Conservation (phyloP, 116 monocot species). For the Zostera marina region DNA sequence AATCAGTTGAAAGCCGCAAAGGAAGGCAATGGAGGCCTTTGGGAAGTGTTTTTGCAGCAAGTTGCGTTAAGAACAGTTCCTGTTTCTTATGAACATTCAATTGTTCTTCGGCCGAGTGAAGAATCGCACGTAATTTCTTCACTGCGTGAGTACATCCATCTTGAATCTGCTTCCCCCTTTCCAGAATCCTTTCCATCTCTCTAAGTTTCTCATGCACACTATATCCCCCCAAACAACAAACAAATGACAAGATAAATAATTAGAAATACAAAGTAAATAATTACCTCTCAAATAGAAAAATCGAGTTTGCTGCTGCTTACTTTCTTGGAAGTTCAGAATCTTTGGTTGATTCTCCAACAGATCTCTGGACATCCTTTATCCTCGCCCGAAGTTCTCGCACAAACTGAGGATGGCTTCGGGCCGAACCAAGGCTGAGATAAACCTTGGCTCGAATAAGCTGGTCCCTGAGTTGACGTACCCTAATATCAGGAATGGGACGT, state of each 20-base stretch:
- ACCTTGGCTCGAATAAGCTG: slow-evolving; percentile 79
- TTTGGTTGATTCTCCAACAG: slow-evolving; percentile 75
- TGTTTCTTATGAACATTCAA: slow-evolving; percentile 68
- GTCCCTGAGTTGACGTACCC: slow-evolving; percentile 65
- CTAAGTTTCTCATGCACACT: slow-evolving; percentile 70
- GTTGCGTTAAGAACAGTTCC: slow-evolving; percentile 68
- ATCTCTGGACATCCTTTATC: slow-evolving; percentile 63
- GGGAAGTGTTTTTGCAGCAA: slow-evolving; percentile 88
- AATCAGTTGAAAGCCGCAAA: slow-evolving; percentile 61
- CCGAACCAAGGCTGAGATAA: slow-evolving; percentile 51
- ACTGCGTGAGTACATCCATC: slow-evolving; percentile 64
- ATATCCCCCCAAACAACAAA: neutral
- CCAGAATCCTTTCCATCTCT: slow-evolving; percentile 59
- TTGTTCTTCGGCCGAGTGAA: slow-evolving; percentile 77
- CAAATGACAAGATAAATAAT: neutral
- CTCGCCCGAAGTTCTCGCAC: slow-evolving; percentile 52
- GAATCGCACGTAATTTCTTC: slow-evolving; percentile 86
- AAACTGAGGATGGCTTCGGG: slow-evolving; percentile 52
- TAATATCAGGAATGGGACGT: slow-evolving; percentile 36
- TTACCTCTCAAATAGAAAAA: neutral
- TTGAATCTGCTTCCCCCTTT: slow-evolving; percentile 63
- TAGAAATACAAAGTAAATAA: neutral
- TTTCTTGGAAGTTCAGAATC: slow-evolving; percentile 76
- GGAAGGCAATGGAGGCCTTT: slow-evolving; percentile 94
- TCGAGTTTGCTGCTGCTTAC: slow-evolving; percentile 16